phyloP scores from a whole-genome alignment of 345 rosid species.

The sweet orange (Citrus sinensis) region DNA sequence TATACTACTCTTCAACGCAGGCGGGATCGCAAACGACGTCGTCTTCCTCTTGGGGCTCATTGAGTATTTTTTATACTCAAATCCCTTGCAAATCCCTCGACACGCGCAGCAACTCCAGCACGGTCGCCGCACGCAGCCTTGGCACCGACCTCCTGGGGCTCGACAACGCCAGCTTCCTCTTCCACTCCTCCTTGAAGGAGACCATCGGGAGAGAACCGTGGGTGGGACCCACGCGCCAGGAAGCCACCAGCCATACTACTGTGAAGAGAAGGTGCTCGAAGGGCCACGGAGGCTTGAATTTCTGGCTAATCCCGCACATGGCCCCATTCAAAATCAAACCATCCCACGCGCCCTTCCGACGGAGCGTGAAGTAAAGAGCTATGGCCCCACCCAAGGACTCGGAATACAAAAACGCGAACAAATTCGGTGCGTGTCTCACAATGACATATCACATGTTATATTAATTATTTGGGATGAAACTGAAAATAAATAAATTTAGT shows the following conservation, averaged over 20 bases:
- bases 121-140: constrained; percentile 84
- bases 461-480: no score
- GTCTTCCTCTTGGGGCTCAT: constrained; percentile 59
- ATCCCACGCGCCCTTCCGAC: constrained; percentile 63
- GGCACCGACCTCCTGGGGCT: constrained; percentile 57
- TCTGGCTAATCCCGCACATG: constrained; percentile 88
- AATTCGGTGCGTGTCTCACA: constrained; percentile 24
- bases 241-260: constrained; percentile 66
- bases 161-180: constrained; percentile 59
- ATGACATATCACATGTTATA: no score
- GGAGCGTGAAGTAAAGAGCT: constrained; percentile 66
- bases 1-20: constrained; percentile 63
- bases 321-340: constrained; percentile 87
- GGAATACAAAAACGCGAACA: constrained; percentile 74
- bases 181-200: constrained; percentile 82
- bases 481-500: no score
- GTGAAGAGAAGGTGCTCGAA: constrained; percentile 64
- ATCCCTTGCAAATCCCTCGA: constrained; percentile 71
- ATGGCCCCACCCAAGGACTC: constrained; percentile 97
- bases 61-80: constrained; percentile 57
- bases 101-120: constrained; percentile 66
- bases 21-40: constrained; percentile 78
- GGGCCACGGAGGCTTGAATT: constrained; percentile 94
- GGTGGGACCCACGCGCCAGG: constrained; percentile 86
- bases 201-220: constrained; percentile 62